Percentiles rank a stretch among this genome's conserved stretches.
These are phyloP conservation scores for Colletotrichum sp. DNA, from an alignment of 2,329 filamentous ascomycete genomes.

Conservation along the genomic window DNA sequence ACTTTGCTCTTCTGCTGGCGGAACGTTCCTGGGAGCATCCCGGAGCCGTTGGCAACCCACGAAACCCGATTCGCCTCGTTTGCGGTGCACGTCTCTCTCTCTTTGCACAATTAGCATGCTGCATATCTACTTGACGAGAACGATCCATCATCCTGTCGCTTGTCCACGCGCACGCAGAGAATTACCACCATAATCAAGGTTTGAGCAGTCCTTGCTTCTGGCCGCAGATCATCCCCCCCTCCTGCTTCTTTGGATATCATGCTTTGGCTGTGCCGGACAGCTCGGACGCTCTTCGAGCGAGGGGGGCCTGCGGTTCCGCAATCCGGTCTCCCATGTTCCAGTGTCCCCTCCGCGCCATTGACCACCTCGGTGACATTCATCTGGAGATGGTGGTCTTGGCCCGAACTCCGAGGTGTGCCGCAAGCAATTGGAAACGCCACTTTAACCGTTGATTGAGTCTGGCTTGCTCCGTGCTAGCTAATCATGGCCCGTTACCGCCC, in stretches of 20 bases:
- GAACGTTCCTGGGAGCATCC: not conserved
- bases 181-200: not conserved
- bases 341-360: not conserved
- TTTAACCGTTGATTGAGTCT: not conserved
- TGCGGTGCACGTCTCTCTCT: not conserved
- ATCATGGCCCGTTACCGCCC: not conserved
- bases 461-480: not conserved
- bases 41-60: not conserved
- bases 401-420: not conserved
- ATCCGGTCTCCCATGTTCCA: not conserved
- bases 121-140: not conserved
- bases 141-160: not conserved
- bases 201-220: not conserved
- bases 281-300: not conserved
- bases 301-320: not conserved
- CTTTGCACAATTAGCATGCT: not conserved
- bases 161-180: not conserved
- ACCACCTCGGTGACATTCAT: not conserved
- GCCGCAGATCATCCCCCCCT: slow-evolving; percentile 1
- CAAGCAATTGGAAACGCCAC: not conserved
- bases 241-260: not conserved
- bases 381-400: not conserved
- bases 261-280: not conserved
- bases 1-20: not conserved
- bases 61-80: not conserved